Base-by-base conservation (phyloP, 2,329 filamentous ascomycete species). In the Tolypocladium ovalisporum region DNA sequence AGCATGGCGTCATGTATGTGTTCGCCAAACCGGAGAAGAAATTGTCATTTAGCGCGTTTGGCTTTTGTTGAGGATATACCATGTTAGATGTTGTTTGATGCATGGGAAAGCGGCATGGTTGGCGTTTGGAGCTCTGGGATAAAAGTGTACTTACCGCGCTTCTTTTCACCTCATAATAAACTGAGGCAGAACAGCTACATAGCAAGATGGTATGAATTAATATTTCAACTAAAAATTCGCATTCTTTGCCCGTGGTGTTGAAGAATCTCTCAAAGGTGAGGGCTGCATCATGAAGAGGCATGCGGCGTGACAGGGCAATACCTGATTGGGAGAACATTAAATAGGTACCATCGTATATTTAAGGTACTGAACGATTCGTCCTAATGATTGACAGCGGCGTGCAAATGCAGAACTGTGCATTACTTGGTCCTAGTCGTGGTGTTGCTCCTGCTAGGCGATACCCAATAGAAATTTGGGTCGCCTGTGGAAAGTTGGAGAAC, bases 391-490 rank as follows among this genome's bases (percentile, higher is more conserved):
- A 9, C 12, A 10, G 24, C 27, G 13, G 24, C 10, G 42, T 9
- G 15, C 24, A 19, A 29, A 19, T 47, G 37, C 22, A 29, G 24
- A 24, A 17, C 24, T 13, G 19, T 19, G n/a, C 12, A n/a, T n/a
- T 6, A 37, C 6, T 37, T 6, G n/a, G 12, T 3, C 7, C 34
- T 27, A 15, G 49, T 15, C 51, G 37, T 49, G 49, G 58, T 34
- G 15, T 19, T 19, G 51, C 27, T 10, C 15, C 15, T 15, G 44
- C 29, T 34, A 7, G 9, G 9, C 24, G 53, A 53, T 58, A 57
- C 59, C 62, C 65, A 63, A 65, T 64, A 65, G 57, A 56, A 64
- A 64, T 63, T 65, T 64, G 63, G 44, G 61, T 29, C 60, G 57
- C 51, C 10, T 36, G 59, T 57, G 59, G 44, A 66, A 63, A 63